phyloP scores from a whole-genome alignment of 2,329 filamentous ascomycete species.

The Stachybotrys echinatus region DNA sequence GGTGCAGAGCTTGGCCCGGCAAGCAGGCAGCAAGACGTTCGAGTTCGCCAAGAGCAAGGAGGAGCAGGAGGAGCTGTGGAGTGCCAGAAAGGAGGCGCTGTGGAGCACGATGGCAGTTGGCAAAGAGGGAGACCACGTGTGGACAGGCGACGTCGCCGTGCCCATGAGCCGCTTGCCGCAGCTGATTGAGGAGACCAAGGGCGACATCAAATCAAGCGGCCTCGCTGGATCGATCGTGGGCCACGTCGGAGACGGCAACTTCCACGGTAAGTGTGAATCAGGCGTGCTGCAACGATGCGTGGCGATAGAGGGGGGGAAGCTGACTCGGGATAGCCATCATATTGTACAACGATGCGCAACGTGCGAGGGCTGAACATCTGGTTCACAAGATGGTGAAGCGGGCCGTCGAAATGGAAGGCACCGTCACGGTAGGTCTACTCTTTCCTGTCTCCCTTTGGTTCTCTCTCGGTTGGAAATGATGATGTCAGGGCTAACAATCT shows the following conservation, averaged over 20 bases:
- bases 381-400: slow-evolving; percentile 83
- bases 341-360: slow-evolving; percentile 51
- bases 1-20: slow-evolving; percentile 58
- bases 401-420: slow-evolving; percentile 79
- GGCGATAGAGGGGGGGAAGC: neutral
- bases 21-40: slow-evolving; percentile 61
- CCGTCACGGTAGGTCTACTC: slow-evolving; percentile 63
- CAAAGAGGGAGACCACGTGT: slow-evolving; percentile 65
- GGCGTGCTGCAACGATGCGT: neutral
- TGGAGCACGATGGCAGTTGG: slow-evolving; percentile 72
- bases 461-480: neutral
- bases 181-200: slow-evolving; percentile 69
- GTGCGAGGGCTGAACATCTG: slow-evolving; percentile 60
- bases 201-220: slow-evolving; percentile 35
- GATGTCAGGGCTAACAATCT: slow-evolving; percentile 3
- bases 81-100: slow-evolving; percentile 75
- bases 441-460: neutral
- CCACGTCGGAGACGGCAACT: slow-evolving; percentile 75
- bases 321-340: too few relatives aligned
- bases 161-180: slow-evolving; percentile 69
- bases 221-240: slow-evolving; percentile 54
- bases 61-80: slow-evolving; percentile 77
- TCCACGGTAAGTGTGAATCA: slow-evolving; percentile 47
- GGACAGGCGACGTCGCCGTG: slow-evolving; percentile 84
- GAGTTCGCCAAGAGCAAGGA: slow-evolving; percentile 67